phyloP scores from a whole-genome alignment of 2,329 filamentous ascomycete species.

The Truncatella angustata region DNA sequence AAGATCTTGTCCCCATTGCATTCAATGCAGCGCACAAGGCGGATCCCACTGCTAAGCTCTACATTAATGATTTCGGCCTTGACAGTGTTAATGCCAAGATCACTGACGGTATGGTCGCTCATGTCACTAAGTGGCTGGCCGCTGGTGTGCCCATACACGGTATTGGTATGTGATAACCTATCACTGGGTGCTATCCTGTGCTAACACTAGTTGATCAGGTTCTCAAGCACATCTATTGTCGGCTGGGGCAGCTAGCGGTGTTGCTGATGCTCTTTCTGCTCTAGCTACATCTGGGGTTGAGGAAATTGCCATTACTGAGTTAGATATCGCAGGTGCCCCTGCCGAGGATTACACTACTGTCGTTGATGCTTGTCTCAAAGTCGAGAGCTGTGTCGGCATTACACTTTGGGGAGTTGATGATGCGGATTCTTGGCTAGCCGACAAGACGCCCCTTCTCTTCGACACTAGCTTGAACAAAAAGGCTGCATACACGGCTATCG shows the following conservation, averaged over 20 bases:
- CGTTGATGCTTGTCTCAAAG: constrained; percentile 55
- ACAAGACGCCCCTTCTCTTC: constrained; percentile 51
- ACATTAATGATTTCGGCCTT: constrained; percentile 75
- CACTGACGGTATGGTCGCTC: constrained; percentile 44
- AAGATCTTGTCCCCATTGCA: constrained; percentile 67
- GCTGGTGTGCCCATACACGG: constrained; percentile 62
- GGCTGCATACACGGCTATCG: too few relatives aligned
- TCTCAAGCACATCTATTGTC: constrained; percentile 51
- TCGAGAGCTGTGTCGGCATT: constrained; percentile 61
- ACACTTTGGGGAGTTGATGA: constrained; percentile 62
- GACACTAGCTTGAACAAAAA: constrained; percentile 51
- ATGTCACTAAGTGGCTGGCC: constrained; percentile 63
- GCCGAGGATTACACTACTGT: constrained; percentile 56
- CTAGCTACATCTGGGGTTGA: constrained; percentile 43
- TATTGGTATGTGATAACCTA: constrained; percentile 45
- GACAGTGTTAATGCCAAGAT: constrained; percentile 62
- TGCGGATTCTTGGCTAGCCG: constrained; percentile 49
- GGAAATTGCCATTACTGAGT: constrained; percentile 59
- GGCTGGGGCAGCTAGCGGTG: constrained; percentile 36
- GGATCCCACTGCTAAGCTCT: constrained; percentile 67
- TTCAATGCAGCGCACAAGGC: constrained; percentile 66
- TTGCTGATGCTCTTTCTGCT: constrained; percentile 41
- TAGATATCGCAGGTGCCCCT: constrained; percentile 61
- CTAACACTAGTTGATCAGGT: neutral
- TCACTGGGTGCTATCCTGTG: too few relatives aligned